Conservation (phyloP, 1,139 yeast species). For the Pichia sp. region DNA sequence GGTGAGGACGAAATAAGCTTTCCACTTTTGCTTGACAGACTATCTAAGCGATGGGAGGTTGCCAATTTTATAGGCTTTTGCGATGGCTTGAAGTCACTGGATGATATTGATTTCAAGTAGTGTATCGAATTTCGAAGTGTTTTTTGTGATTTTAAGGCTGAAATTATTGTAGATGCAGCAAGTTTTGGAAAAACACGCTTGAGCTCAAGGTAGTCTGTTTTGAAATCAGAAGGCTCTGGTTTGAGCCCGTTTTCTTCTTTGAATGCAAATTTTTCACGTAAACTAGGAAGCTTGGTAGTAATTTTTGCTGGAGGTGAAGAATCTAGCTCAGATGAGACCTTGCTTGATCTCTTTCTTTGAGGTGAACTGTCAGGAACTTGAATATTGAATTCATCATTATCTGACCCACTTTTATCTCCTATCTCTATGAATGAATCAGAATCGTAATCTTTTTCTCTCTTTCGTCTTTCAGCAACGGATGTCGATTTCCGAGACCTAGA, state of each 20-base stretch:
- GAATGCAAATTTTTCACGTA: conserved; percentile 12
- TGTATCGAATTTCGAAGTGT: conserved; percentile 52
- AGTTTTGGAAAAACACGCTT: conserved; percentile 45
- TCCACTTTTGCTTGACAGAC: conserved; percentile 2
- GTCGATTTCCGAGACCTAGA: background rate
- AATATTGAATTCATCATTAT: conserved; percentile 19
- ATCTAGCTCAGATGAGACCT: conserved; percentile 18
- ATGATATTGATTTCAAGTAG: conserved; percentile 34
- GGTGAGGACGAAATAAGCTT: conserved; percentile 26
- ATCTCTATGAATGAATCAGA: conserved; percentile 5
- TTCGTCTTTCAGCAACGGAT: background rate
- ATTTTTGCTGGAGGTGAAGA: conserved; percentile 25
- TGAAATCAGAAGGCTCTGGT: background rate
- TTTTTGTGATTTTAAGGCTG: conserved; percentile 58
- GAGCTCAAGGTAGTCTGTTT: conserved; percentile 42
- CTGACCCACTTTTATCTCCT: background rate
- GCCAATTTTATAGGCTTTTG: background rate
- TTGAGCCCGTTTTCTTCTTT: background rate
- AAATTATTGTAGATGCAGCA: conserved; percentile 49
- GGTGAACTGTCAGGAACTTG: conserved; percentile 50
- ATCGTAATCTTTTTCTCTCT: background rate
- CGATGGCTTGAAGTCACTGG: background rate
- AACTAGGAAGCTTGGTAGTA: conserved; percentile 16
- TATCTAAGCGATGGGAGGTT: conserved; percentile 4
- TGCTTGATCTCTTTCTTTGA: conserved; percentile 8